A percentile compares a stretch with the other conserved stretches of the same genome.
Evolutionary conservation across 2,329 filamentous ascomycete genomes (phyloP).

Genomic region (Colletotrichum horii): DNA sequence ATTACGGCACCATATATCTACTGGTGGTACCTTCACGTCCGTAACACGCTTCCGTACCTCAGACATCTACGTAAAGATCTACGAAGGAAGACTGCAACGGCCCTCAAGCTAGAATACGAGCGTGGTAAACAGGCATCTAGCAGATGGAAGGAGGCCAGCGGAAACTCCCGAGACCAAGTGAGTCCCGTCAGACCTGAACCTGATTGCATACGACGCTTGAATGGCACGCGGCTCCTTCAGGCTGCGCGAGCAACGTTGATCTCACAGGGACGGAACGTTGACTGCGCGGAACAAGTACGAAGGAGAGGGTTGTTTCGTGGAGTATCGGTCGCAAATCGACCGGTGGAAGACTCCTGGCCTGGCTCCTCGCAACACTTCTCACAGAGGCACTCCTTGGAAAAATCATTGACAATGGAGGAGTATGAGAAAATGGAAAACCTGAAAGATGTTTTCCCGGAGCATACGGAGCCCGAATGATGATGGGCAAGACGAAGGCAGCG

Average conservation of each 20-base stretch:
- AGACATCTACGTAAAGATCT: not conserved
- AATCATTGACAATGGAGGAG: not conserved
- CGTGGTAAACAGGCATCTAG: not conserved
- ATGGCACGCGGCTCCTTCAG: not conserved
- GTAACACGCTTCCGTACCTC: not conserved
- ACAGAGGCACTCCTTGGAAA: not conserved
- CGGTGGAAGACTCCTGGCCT: not conserved
- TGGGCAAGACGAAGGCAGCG: not conserved
- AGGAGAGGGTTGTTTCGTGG: not conserved
- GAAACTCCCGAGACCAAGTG: not conserved
- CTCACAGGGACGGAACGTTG: not conserved
- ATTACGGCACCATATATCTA: not conserved
- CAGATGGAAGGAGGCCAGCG: not conserved
- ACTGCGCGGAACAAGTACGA: not conserved
- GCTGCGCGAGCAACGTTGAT: not conserved
- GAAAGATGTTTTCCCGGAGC: not conserved
- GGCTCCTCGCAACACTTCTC: not conserved
- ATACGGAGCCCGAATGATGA: not conserved
- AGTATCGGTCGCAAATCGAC: not conserved
- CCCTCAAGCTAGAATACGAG: not conserved
- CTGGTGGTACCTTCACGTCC: not conserved
- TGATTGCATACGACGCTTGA: not conserved
- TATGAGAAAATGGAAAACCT: not conserved
- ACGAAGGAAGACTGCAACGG: not conserved
- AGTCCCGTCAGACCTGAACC: not conserved